Conservation (phyloP, 192 early-diverging fungal genomes). For the Funneliformis geosporum region DNA sequence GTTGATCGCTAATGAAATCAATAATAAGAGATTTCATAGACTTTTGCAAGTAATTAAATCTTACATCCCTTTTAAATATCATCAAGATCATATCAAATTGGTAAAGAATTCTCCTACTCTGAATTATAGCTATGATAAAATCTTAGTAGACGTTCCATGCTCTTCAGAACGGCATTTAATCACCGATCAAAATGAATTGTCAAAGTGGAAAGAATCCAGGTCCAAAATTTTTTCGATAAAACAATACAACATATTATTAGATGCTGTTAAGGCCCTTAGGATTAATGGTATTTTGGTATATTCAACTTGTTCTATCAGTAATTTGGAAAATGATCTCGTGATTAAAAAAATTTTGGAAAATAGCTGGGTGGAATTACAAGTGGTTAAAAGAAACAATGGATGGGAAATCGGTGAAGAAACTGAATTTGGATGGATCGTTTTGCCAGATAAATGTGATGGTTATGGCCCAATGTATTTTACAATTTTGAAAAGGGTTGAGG, state of each 20-base stretch:
- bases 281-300: constrained; percentile 51
- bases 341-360: constrained; percentile 47
- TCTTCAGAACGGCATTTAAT: constrained; percentile 57
- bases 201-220: constrained; percentile 46
- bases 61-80: constrained; percentile 39
- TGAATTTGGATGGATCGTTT: constrained; percentile 52
- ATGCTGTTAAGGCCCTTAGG: constrained; percentile 40
- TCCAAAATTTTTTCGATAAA: constrained; percentile 42
- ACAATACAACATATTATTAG: constrained; percentile 42
- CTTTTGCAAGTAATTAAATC: constrained; percentile 47
- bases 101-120: constrained; percentile 15
- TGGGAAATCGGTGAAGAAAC: constrained; percentile 54
- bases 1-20: constrained; percentile 48
- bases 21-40: constrained; percentile 43
- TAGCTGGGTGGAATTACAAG: constrained; percentile 37
- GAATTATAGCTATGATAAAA: constrained; percentile 41
- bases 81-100: constrained; percentile 13
- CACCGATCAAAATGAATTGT: constrained; percentile 45
- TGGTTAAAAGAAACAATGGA: constrained; percentile 26
- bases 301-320: constrained; percentile 54
- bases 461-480: constrained; percentile 62
- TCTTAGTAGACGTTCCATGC: constrained; percentile 57
- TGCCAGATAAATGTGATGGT: constrained; percentile 52
- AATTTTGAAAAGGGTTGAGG: constrained; percentile 38
- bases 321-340: constrained; percentile 52